A percentile compares a stretch with the other conserved stretches of the same genome.
Conservation (phyloP, 345 rosid genomes). For the Citrus reticulata region DNA sequence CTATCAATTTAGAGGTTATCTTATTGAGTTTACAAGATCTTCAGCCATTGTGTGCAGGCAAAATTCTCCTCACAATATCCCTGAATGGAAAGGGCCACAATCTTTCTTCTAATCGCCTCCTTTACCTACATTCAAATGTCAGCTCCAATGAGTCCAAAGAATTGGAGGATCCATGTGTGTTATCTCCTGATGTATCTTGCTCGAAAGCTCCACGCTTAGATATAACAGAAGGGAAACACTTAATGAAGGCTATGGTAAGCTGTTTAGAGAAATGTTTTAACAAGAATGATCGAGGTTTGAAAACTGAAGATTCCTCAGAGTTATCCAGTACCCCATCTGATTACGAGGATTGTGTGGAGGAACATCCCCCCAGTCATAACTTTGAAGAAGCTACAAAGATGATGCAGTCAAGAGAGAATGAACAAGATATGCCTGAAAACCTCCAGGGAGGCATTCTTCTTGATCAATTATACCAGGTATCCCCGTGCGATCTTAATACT, state of each 20-base stretch:
- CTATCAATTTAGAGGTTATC: background rate
- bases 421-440: conserved; percentile 62
- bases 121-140: conserved; percentile 28
- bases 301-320: conserved; percentile 39
- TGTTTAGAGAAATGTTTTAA: conserved; percentile 57
- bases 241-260: conserved; percentile 47
- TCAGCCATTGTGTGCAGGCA: conserved; percentile 48
- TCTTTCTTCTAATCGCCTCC: conserved; percentile 21
- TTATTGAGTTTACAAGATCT: background rate
- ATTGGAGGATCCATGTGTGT: conserved; percentile 18
- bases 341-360: conserved; percentile 60
- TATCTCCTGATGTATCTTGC: conserved; percentile 23
- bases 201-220: conserved; percentile 41
- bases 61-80: conserved; percentile 62
- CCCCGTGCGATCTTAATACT: conserved; percentile 47
- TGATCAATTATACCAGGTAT: conserved; percentile 47
- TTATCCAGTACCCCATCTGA: conserved; percentile 46
- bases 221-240: conserved; percentile 55
- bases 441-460: conserved; percentile 69
- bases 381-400: conserved; percentile 64
- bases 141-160: conserved; percentile 31
- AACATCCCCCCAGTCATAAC: conserved; percentile 31
- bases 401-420: conserved; percentile 43
- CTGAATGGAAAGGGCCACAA: conserved; percentile 44
- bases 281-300: conserved; percentile 47